Evolutionary conservation across 2,329 filamentous ascomycete genomes (phyloP).

Genomic region (Aspergillus calidoustus): DNA sequence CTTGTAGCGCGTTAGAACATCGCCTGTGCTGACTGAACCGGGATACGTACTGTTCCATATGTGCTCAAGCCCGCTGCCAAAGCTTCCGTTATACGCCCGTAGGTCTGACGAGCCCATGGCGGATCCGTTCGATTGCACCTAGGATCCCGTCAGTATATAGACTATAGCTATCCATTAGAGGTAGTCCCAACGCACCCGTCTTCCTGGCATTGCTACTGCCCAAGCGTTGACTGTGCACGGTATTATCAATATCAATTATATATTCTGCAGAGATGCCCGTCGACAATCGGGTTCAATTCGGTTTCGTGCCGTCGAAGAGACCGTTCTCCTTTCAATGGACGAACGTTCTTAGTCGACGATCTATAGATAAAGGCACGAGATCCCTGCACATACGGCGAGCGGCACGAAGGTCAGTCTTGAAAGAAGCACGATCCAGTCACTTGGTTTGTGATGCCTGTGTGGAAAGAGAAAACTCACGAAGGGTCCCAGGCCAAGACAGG

Average conservation of each 20-base stretch:
- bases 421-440: constrained; percentile 8
- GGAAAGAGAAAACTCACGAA: constrained; percentile 9
- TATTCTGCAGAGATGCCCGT: constrained; percentile 24
- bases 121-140: constrained; percentile 42
- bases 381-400: constrained; percentile 35
- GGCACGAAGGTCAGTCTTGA: constrained; percentile 24
- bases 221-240: constrained; percentile 8
- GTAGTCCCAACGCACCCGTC: constrained; percentile 36
- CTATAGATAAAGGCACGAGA: constrained; percentile 33
- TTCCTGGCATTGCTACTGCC: constrained; percentile 40
- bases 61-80: constrained; percentile 46
- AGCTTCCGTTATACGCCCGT: constrained; percentile 43
- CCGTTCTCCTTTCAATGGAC: not conserved
- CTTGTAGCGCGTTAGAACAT: constrained; percentile 21
- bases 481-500: constrained; percentile 28
- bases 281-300: constrained; percentile 19
- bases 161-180: not conserved
- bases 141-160: constrained; percentile 19
- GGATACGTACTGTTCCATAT: not conserved
- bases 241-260: constrained; percentile 25
- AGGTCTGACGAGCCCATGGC: constrained; percentile 45
- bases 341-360: not conserved
- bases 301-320: not conserved
- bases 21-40: not conserved
- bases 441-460: not conserved